phyloP scores from a whole-genome alignment of 495 filamentous ascomycete species.

The Pseudevernia furfuracea region DNA sequence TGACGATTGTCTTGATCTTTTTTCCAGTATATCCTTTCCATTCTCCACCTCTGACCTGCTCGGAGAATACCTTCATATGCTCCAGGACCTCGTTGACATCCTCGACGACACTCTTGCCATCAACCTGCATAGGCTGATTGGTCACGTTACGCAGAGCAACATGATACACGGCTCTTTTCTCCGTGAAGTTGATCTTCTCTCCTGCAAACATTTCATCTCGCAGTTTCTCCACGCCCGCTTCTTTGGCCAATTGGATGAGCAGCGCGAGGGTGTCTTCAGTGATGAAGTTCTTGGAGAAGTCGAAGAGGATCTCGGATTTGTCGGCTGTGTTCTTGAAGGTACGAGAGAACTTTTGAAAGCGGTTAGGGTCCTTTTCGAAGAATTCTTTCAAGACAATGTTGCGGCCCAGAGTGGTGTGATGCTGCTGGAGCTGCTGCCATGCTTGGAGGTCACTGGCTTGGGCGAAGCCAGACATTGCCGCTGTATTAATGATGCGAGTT shows the following conservation, averaged over 20 bases:
- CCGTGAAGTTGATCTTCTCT: constrained; percentile 98
- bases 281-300: constrained; percentile 98
- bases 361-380: constrained; percentile 79
- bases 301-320: constrained; percentile 80
- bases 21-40: constrained; percentile 99
- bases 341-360: constrained; percentile 84
- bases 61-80: constrained; percentile 95
- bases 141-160: constrained; percentile 81
- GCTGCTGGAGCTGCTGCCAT: constrained; percentile 83
- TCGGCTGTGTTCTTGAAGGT: constrained; percentile 74
- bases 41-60: constrained; percentile 85
- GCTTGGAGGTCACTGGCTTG: constrained; percentile 74
- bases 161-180: constrained; percentile 93
- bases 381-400: constrained; percentile 87
- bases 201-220: constrained; percentile 95
- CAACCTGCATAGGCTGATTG: constrained; percentile 81
- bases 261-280: constrained; percentile 85
- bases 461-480: constrained; percentile 51
- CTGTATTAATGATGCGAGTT: background rate
- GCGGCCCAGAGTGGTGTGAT: constrained; percentile 74
- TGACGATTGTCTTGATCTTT: constrained; percentile 91
- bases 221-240: constrained; percentile 84
- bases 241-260: constrained; percentile 79
- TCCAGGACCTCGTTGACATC: constrained; percentile 84
- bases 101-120: constrained; percentile 93